Conservation (phyloP, 257 asterid species). For the Verbascum thapsus region DNA sequence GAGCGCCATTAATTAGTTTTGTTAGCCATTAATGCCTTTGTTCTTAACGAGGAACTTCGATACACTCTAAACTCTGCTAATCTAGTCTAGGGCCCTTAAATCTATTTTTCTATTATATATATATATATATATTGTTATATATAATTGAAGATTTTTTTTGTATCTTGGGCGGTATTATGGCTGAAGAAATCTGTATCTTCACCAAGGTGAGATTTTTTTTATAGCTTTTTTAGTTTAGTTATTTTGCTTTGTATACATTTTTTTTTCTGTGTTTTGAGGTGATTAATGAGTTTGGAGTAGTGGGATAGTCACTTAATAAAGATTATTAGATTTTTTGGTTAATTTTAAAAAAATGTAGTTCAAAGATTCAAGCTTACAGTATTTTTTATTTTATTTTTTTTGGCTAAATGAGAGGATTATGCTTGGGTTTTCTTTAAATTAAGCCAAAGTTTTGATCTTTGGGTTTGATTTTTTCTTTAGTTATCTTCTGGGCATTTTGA, state of each 20-base stretch:
- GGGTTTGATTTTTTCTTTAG: slow-evolving; percentile 18
- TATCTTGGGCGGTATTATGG: slow-evolving; percentile 49
- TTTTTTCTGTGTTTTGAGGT: neutral
- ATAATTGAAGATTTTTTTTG: slow-evolving; percentile 28
- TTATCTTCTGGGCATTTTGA: slow-evolving; percentile 14
- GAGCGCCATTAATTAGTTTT: slow-evolving; percentile 47
- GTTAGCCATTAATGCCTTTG: slow-evolving; percentile 43
- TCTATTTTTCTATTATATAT: slow-evolving; percentile 21
- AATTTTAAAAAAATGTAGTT: neutral
- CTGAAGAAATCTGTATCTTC: slow-evolving; percentile 73
- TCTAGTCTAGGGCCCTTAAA: slow-evolving; percentile 15
- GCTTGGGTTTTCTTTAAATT: neutral
- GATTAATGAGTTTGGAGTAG: neutral
- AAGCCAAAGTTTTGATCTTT: slow-evolving; percentile 12
- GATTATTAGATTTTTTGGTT: neutral
- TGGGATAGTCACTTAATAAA: neutral
- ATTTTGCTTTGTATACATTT: neutral
- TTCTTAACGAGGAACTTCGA: slow-evolving; percentile 48
- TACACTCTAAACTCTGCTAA: slow-evolving; percentile 19
- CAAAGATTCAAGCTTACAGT: neutral
- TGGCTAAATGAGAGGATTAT: too few species aligned
- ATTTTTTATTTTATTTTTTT: too few species aligned
- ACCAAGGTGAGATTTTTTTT: slow-evolving; percentile 60
- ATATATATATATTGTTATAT: neutral
- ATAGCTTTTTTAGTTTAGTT: neutral